A percentile compares a stretch with the other conserved stretches of the same genome.
Conservation (phyloP, 1,284 basidiomycete species). For the Tilletia walkeri region DNA sequence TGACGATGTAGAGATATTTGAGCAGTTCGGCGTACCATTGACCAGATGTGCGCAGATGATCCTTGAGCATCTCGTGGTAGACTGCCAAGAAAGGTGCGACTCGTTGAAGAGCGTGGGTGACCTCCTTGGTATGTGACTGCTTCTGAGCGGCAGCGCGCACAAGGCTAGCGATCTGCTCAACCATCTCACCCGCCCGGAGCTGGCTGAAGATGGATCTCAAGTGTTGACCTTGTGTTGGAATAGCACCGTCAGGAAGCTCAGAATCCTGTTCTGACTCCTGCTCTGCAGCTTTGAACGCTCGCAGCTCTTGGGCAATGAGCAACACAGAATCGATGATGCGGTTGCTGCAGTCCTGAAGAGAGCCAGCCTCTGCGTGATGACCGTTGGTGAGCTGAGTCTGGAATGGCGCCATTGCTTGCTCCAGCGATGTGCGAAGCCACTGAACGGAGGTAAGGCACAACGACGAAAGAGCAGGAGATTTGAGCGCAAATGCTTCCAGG, state of each 20-base stretch:
- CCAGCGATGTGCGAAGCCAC: not conserved
- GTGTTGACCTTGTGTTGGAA: slow-evolving; percentile 25
- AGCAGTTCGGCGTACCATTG: slow-evolving; percentile 76
- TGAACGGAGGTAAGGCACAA: not conserved
- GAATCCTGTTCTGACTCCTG: slow-evolving; percentile 15
- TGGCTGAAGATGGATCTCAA: slow-evolving; percentile 24
- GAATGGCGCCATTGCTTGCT: not conserved
- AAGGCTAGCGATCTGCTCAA: slow-evolving; percentile 22
- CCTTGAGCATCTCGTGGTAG: slow-evolving; percentile 57
- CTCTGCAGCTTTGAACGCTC: not conserved
- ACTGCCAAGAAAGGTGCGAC: slow-evolving; percentile 44
- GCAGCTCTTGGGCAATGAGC: slow-evolving; percentile 49
- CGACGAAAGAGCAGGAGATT: not conserved
- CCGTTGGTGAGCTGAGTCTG: not conserved
- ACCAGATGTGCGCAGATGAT: slow-evolving; percentile 56
- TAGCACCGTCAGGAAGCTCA: slow-evolving; percentile 33
- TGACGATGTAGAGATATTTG: slow-evolving; percentile 79
- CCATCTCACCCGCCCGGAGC: slow-evolving; percentile 31
- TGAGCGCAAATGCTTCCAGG: not conserved
- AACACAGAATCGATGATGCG: slow-evolving; percentile 44
- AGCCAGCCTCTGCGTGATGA: not conserved
- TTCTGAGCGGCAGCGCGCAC: not conserved
- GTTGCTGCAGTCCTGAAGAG: slow-evolving; percentile 19
- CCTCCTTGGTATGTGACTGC: not conserved
- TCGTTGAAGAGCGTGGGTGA: slow-evolving; percentile 22